A percentile compares a stretch with the other conserved stretches of the same genome.
phyloP scores from a whole-genome alignment of 140 eudicot genomes.

The Cichorium intybus region DNA sequence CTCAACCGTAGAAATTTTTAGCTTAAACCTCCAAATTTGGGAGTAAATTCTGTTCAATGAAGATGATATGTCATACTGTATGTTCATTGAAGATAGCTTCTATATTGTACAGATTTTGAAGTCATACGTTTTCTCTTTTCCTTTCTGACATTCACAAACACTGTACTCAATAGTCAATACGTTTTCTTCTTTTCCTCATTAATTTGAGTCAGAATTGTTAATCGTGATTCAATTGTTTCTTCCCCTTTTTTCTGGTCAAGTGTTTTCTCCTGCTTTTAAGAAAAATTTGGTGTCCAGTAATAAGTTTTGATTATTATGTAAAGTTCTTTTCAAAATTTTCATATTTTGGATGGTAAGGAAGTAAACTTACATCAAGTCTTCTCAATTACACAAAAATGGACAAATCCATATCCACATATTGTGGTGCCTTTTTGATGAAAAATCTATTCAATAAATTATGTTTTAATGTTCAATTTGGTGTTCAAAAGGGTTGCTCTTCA shows the following conservation, averaged over 20 bases:
- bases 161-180: background rate
- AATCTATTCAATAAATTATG: constrained; percentile 1
- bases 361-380: background rate
- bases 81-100: background rate
- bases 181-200: background rate
- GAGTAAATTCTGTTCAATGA: constrained; percentile 7
- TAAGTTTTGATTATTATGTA: no score
- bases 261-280: constrained; percentile 1
- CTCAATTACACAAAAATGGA: background rate
- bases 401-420: background rate
- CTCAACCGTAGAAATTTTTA: background rate
- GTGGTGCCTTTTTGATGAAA: background rate
- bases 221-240: background rate
- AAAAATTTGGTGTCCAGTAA: background rate
- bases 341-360: background rate
- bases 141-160: constrained; percentile 13
- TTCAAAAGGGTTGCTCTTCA: background rate
- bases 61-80: background rate
- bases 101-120: background rate
- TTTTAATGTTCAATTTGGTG: background rate
- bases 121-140: background rate
- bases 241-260: background rate
- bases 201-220: background rate
- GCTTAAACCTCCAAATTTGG: constrained; percentile 10
- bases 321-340: background rate